phyloP scores from a whole-genome alignment of 176 grass and related monocot species.

The Raddia guianensis region DNA sequence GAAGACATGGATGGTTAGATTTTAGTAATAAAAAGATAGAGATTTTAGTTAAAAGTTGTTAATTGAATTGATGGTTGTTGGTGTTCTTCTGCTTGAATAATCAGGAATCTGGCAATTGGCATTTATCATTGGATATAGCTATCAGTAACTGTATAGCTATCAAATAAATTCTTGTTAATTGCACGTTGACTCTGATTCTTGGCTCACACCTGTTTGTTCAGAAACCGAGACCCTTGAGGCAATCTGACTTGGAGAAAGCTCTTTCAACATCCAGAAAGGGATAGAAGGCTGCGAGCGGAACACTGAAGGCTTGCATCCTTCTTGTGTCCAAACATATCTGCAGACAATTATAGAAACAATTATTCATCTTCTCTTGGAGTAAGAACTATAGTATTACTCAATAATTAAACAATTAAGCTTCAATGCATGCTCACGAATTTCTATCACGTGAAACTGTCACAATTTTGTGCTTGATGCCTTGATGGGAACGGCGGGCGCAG shows the following conservation, averaged over 20 bases:
- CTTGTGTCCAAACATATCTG: slow-evolving; percentile 99
- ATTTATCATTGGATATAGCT: background rate
- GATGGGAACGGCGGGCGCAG: too few species aligned
- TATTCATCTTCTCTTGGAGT: slow-evolving; percentile 8
- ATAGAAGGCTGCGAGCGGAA: slow-evolving; percentile 45
- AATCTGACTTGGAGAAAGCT: slow-evolving; percentile 78
- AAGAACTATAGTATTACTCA: slow-evolving; percentile 5
- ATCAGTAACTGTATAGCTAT: background rate
- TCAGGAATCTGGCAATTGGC: background rate
- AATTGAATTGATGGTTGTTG: background rate
- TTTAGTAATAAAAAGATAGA: too few species aligned
- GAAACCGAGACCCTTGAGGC: slow-evolving; percentile 73
- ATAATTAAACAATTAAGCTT: slow-evolving; percentile 12
- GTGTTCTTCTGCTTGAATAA: background rate
- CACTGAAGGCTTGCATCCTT: slow-evolving; percentile 49
- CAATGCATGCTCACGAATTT: slow-evolving; percentile 76
- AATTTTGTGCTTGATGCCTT: slow-evolving; percentile 56
- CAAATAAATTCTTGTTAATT: background rate
- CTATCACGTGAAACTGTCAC: slow-evolving; percentile 97
- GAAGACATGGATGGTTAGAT: background rate
- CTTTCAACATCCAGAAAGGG: slow-evolving; percentile 74
- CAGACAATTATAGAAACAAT: background rate
- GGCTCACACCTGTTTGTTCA: slow-evolving; percentile 39
- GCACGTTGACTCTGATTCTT: slow-evolving; percentile 20
- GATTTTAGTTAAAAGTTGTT: slow-evolving; percentile 22